These are phyloP conservation scores for Metschnikowia corniflorae DNA, from an alignment of 805 yeast species.

Conservation along the genomic window DNA sequence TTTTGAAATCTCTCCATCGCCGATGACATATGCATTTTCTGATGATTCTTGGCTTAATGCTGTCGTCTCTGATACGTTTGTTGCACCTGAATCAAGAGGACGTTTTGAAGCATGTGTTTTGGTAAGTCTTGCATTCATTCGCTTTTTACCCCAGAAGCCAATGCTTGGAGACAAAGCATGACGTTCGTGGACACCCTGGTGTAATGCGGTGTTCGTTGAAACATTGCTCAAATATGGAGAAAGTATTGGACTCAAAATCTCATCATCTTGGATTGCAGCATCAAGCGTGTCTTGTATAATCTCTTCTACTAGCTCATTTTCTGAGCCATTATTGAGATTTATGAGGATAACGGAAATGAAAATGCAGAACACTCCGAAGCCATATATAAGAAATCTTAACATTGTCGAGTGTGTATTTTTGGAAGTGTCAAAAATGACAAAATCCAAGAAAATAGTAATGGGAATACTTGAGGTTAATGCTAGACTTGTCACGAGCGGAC, in stretches of 20 bases:
- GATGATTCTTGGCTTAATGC: too few species aligned
- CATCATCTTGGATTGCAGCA: slow-evolving; percentile 46
- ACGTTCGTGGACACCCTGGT: too few species aligned
- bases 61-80: too few species aligned
- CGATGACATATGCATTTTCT: too few species aligned
- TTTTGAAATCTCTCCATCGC: too few species aligned
- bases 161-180: too few species aligned
- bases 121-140: too few species aligned
- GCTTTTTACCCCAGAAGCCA: too few species aligned
- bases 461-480: slow-evolving; percentile 53
- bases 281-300: slow-evolving; percentile 48
- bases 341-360: slow-evolving; percentile 45
- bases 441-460: slow-evolving; percentile 48
- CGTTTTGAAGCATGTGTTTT: too few species aligned
- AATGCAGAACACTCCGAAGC: slow-evolving; percentile 46
- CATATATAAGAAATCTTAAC: slow-evolving; percentile 30
- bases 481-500: slow-evolving; percentile 50
- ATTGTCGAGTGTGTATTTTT: slow-evolving; percentile 17
- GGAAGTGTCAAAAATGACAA: slow-evolving; percentile 26
- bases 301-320: slow-evolving; percentile 42
- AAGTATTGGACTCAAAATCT: slow-evolving; percentile 42
- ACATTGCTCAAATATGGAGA: slow-evolving; percentile 42
- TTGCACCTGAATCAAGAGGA: too few species aligned
- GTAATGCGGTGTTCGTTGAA: too few species aligned
- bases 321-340: slow-evolving; percentile 40